Evolutionary conservation across 352 stramenopile species (phyloP).

Genomic region (Pythium myriotylum): DNA sequence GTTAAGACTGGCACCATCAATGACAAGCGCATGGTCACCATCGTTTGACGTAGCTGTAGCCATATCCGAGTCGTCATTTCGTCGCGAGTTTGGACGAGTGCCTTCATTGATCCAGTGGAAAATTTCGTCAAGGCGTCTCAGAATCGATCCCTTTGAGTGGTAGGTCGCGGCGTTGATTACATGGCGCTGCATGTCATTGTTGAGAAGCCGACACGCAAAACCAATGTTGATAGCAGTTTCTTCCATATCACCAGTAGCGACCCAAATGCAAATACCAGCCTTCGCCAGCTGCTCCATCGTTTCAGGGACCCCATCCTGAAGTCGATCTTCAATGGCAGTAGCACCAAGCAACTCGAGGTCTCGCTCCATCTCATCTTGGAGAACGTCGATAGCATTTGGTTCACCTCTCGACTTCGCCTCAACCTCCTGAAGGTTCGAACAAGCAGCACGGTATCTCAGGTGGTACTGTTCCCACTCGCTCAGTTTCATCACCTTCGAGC

Average conservation of each 20-base stretch:
- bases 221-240: conserved; percentile 91
- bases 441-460: conserved; percentile 59
- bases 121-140: conserved; percentile 77
- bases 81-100: conserved; percentile 18
- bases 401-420: conserved; percentile 67
- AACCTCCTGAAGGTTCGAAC: conserved; percentile 65
- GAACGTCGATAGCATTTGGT: conserved; percentile 58
- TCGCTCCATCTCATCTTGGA: conserved; percentile 81
- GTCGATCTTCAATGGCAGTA: conserved; percentile 86
- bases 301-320: conserved; percentile 83
- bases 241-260: conserved; percentile 89
- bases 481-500: conserved; percentile 57
- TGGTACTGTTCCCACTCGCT: conserved; percentile 74
- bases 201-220: conserved; percentile 85
- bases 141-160: conserved; percentile 63
- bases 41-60: conserved; percentile 28
- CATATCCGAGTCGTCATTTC: conserved; percentile 25
- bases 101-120: conserved; percentile 69
- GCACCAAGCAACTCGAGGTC: conserved; percentile 79
- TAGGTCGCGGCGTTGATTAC: conserved; percentile 78
- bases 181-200: conserved; percentile 94
- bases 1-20: conserved; percentile 93
- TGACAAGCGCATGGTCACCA: conserved; percentile 89
- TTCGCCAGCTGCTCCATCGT: conserved; percentile 75
- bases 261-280: conserved; percentile 87